A percentile compares a stretch with the other conserved stretches of the same genome.
Evolutionary conservation across 805 yeast species (phyloP).

Genomic region (Geotrichum ghanense): DNA sequence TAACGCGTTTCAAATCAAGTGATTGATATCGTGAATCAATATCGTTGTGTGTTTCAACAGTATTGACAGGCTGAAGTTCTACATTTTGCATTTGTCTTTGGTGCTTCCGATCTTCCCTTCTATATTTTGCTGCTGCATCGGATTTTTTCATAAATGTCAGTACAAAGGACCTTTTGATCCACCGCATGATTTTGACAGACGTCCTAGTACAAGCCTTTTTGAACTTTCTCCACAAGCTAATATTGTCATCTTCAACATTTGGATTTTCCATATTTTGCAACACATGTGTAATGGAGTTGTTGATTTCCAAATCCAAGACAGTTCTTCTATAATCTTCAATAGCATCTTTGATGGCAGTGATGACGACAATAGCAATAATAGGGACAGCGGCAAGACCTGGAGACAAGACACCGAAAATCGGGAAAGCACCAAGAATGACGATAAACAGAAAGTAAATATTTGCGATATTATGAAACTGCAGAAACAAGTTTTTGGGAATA

Average conservation of each 20-base stretch:
- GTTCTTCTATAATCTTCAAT: constrained; percentile 68
- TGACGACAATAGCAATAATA: constrained; percentile 60
- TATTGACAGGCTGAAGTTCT: neutral
- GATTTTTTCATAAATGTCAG: neutral
- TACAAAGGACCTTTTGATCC: neutral
- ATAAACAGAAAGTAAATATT: constrained; percentile 76
- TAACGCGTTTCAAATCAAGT: neutral
- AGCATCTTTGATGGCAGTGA: constrained; percentile 71
- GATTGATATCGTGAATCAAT: neutral
- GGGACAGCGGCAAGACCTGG: constrained; percentile 78
- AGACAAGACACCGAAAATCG: constrained; percentile 61
- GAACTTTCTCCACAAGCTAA: constrained; percentile 57
- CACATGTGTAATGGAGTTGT: constrained; percentile 56
- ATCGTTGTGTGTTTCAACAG: neutral
- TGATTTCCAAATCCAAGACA: constrained; percentile 53
- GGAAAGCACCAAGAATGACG: constrained; percentile 68
- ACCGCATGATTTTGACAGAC: neutral
- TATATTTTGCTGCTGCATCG: constrained; percentile 7
- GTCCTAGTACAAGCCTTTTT: constrained; percentile 42
- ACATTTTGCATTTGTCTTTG: neutral
- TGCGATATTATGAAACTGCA: constrained; percentile 84
- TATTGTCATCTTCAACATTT: constrained; percentile 44
- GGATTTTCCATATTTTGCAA: constrained; percentile 45
- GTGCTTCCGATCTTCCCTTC: neutral
- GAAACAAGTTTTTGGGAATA: constrained; percentile 69